Evolutionary conservation across 2,329 filamentous ascomycete species (phyloP), one percentile per base, ranked within the genome.

Genomic region (Zasmidium citrigriseum): DNA sequence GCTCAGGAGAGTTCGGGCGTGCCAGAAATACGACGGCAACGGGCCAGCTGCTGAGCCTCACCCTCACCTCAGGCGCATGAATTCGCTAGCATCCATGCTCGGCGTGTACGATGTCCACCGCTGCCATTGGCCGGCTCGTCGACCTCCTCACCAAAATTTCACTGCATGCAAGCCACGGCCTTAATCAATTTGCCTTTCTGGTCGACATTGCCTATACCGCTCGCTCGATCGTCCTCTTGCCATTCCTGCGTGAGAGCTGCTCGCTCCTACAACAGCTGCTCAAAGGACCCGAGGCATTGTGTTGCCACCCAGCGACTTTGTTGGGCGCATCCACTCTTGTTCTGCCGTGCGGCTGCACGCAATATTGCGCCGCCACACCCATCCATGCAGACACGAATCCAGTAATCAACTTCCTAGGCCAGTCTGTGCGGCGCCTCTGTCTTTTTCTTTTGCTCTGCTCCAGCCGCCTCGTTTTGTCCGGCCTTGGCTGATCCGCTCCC

Each of bases 401-500:
- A 24, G 52, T 46, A 45, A 44, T 46, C 38, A 24, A 46, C 29
- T 23, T 21, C 29, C 20, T 18, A n/a, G n/a, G n/a, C 34, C 4
- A 41, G 34, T 41, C 34, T 41, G 34, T 41, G 34, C 34, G 34
- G 34, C n/a, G 49, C 49, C 24, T 41, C 25, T 52, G 20, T 52
- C 34, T 52, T 52, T 18, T 27, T 52, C 50, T 16, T 29, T 21
- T 46, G 3, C 38, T 54, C 52, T 44, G 22, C 12, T 27, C 52
- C 52, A 54, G 52, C 52, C 52, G 44, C 22, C 41, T 46, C 34
- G 52, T 46, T 54, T 54, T 41, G 5, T n/a, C 22, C 46, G 9
- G 11, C 20, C 44, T 25, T 3, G 14, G 20, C 41, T 46, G 41
- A 22, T 54, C 21, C 23, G 52, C 52, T 41, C 34, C 34, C 34